Base-by-base conservation (phyloP, 352 stramenopile species). In the Phytophthora ohioensis region DNA sequence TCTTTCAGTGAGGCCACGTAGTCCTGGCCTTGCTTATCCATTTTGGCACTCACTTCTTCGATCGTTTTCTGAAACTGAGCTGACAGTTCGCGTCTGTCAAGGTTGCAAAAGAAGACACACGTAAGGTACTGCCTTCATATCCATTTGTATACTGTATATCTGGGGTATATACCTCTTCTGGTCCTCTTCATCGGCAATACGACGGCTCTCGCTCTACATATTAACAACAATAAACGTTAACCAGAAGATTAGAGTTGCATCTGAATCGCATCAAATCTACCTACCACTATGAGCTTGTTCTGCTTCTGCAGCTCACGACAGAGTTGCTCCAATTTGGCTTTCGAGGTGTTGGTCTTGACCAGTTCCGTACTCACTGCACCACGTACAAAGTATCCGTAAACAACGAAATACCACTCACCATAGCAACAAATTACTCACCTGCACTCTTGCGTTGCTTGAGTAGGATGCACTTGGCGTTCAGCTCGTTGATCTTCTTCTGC, bases 301-400 rank as follows among this genome's bases (percentile, higher is more conserved):
- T 96, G 89, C 69, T 94, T 94, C 70, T 95, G 87, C 34, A 96
- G 52, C 57, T 95, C 89, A 8, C 89, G 86, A 71, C 89, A 96
- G 8, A 96, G 83, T 42, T 93, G 82, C 55, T 96, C 89, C 41
- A 96, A 67, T 63, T 96, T 96, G 45, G 43, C 35, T 59, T 94
- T 96, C 7, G 87, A 86, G 6, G 75, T 56, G 27, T 69, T 85
- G 4, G 84, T 81, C 71, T 94, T 94, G 32, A 68, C 66, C 38
- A 94, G 63, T 67, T 94, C 85, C 11, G 79, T 79, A 54, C 63
- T 83, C 38, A 87, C 84, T 94, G 42, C 41, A 81, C 17, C 48
- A 43, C 41, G 46, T n/a, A 38, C 46, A 51, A 55, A 15, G 32
- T n/a, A 32, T 10, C 32, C 27, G n/a, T 49, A 30, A 47, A 41